phyloP scores from a whole-genome alignment of 116 monocot genomes.

The Iris pallida region DNA sequence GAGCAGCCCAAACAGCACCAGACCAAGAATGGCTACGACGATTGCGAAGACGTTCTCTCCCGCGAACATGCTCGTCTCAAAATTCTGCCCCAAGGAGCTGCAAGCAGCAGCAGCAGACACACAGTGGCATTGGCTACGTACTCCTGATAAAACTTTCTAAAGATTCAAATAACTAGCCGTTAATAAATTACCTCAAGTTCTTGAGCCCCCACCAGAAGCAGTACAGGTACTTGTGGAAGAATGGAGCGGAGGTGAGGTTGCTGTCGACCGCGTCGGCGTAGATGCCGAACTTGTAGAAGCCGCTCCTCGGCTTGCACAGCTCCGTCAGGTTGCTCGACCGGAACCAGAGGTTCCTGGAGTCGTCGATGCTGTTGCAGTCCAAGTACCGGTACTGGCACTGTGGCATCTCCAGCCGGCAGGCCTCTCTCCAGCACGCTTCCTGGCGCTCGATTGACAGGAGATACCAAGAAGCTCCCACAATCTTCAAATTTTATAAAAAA shows the following conservation, averaged over 20 bases:
- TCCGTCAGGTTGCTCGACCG: slow-evolving; percentile 39
- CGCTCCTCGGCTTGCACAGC: slow-evolving; percentile 44
- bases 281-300: slow-evolving; percentile 59
- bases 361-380: slow-evolving; percentile 32
- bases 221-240: slow-evolving; percentile 68
- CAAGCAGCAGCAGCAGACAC: background rate
- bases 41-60: slow-evolving; percentile 72
- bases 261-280: slow-evolving; percentile 49
- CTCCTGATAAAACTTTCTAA: no score
- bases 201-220: slow-evolving; percentile 92
- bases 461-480: slow-evolving; percentile 81
- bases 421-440: slow-evolving; percentile 71
- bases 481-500: slow-evolving; percentile 23
- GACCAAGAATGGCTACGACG: slow-evolving; percentile 63
- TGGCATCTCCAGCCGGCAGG: slow-evolving; percentile 41
- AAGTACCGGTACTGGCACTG: slow-evolving; percentile 45
- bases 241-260: slow-evolving; percentile 37
- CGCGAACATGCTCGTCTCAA: slow-evolving; percentile 46
- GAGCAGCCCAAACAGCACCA: slow-evolving; percentile 79
- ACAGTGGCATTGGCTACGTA: background rate
- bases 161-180: background rate
- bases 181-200: slow-evolving; percentile 56
- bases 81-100: slow-evolving; percentile 77
- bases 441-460: slow-evolving; percentile 59
- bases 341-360: slow-evolving; percentile 38